Conservation (phyloP, 2,329 filamentous ascomycete genomes). For the Xylariales sp. region DNA sequence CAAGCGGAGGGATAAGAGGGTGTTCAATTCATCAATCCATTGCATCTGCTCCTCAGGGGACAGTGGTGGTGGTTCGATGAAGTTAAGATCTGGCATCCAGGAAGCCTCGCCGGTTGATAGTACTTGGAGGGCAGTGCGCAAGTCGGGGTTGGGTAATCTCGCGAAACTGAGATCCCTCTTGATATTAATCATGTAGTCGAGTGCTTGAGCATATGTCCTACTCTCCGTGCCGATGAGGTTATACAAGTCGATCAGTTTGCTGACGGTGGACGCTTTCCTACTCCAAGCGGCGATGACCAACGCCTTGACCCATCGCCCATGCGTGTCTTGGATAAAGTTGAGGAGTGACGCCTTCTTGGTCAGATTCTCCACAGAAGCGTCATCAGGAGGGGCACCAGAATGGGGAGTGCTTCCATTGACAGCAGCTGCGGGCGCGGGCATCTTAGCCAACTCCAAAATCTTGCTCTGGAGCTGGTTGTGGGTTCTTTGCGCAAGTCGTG, state of each 20-base stretch:
- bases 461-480: conserved; percentile 73
- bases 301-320: conserved; percentile 88
- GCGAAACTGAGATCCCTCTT: conserved; percentile 69
- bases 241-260: conserved; percentile 83
- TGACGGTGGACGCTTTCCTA: conserved; percentile 71
- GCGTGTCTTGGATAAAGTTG: conserved; percentile 72
- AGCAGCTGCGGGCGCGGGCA: conserved; percentile 52
- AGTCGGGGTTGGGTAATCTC: conserved; percentile 82
- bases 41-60: conserved; percentile 68
- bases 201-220: conserved; percentile 52
- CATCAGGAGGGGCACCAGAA: conserved; percentile 37
- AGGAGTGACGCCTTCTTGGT: conserved; percentile 73
- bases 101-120: conserved; percentile 72
- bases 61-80: conserved; percentile 69
- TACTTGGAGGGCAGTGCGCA: conserved; percentile 83
- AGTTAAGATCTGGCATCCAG: conserved; percentile 79
- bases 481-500: conserved; percentile 75
- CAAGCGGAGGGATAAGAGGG: conserved; percentile 75
- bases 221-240: conserved; percentile 65
- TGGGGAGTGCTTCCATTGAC: conserved; percentile 47
- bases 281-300: conserved; percentile 91
- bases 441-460: conserved; percentile 65
- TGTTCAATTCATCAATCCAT: conserved; percentile 77
- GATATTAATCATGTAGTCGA: conserved; percentile 63
- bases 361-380: conserved; percentile 61